phyloP scores from a whole-genome alignment of 306 rosid genomes.

The Rosa rugosa region DNA sequence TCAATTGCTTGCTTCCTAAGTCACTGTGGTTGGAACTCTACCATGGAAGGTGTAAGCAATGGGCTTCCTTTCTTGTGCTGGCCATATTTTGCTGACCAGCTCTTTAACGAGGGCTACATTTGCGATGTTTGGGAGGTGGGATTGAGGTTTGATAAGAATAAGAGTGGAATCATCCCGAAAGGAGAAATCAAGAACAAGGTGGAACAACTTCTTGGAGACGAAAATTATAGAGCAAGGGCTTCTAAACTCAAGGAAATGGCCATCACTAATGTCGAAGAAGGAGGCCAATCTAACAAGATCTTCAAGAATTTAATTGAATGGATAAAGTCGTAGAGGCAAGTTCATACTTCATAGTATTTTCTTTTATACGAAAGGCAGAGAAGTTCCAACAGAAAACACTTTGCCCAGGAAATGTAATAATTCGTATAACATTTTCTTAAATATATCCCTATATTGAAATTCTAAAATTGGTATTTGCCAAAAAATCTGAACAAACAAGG shows the following conservation, averaged over 20 bases:
- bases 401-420: too few relatives aligned
- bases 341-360: too few relatives aligned
- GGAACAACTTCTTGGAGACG: conserved; percentile 43
- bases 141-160: conserved; percentile 32
- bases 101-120: conserved; percentile 46
- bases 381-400: too few relatives aligned
- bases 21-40: conserved; percentile 83
- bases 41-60: conserved; percentile 52
- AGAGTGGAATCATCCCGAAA: conserved; percentile 34
- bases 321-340: conserved; percentile 38
- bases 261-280: conserved; percentile 25
- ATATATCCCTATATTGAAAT: too few relatives aligned
- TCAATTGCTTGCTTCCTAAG: conserved; percentile 70
- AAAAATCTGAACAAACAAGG: too few relatives aligned
- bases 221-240: conserved; percentile 35
- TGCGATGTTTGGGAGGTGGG: conserved; percentile 77
- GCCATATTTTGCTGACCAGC: conserved; percentile 75
- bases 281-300: conserved; percentile 44
- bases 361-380: too few relatives aligned
- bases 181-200: conserved; percentile 47
- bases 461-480: too few relatives aligned
- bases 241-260: conserved; percentile 38
- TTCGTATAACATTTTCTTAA: too few relatives aligned
- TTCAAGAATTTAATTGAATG: conserved; percentile 50
- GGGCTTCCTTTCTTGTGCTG: conserved; percentile 69